phyloP scores from a whole-genome alignment of 2,329 filamentous ascomycete genomes.

The Fusarium lyarnte region DNA sequence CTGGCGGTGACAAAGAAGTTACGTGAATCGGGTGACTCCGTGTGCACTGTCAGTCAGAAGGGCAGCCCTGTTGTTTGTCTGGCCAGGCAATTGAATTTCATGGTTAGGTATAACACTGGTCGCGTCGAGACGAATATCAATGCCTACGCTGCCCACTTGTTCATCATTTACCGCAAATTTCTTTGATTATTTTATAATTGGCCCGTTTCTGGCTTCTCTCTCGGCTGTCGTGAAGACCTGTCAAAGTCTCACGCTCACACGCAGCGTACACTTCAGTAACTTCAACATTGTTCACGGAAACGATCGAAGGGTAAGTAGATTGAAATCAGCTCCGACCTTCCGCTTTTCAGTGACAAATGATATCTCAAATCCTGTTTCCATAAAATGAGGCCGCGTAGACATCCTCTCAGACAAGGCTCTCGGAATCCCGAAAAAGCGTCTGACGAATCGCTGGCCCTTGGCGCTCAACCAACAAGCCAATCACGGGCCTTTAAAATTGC shows the following conservation, averaged over 20 bases:
- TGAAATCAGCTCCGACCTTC: accelerated
- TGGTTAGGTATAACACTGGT: accelerated
- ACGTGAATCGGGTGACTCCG: not conserved
- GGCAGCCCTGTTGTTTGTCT: not conserved
- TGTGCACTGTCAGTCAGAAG: too few species aligned
- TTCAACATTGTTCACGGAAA: too few species aligned
- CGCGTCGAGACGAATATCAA: accelerated
- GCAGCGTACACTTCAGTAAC: too few species aligned
- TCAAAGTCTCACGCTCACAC: not conserved
- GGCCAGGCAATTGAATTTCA: accelerated
- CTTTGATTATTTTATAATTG: accelerated
- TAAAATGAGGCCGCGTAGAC: not conserved
- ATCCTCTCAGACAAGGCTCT: not conserved
- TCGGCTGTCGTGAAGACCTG: accelerated
- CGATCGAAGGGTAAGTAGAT: accelerated
- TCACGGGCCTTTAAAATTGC: not conserved
- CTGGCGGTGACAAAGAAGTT: accelerated
- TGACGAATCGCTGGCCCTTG: not conserved
- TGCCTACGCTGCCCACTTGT: accelerated
- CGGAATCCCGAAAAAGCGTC: not conserved
- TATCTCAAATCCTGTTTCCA: not conserved
- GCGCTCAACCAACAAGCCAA: not conserved
- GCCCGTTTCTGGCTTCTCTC: accelerated
- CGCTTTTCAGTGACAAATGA: accelerated
- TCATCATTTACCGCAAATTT: too few species aligned